Evolutionary conservation across 148 eudicot species (phyloP), one percentile per base, ranked within the genome.

Genomic region (Vaccinium corymbosum): DNA sequence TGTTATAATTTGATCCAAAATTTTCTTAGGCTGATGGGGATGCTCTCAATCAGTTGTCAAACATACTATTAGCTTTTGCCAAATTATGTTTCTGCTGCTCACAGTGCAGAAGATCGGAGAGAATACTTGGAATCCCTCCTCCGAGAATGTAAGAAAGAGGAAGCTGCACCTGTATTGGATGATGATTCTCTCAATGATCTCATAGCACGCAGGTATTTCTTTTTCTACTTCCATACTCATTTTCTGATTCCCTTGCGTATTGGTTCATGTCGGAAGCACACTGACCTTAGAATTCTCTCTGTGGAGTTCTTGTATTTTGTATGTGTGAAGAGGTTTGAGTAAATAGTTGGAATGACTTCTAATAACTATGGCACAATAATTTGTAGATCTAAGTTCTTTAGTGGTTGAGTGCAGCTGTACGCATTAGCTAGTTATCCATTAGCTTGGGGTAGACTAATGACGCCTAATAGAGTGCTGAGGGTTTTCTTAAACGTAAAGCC

Each of bases 81-180:
- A 64, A 59, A 46, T 78, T 57, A 79, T 42, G 48, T 80, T 64
- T 64, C 79, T 82, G 27, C 71, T 59, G 79, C 61, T 88, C 62
- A 82, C 90, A 97, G 99, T 92, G 99, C 99, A 9, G 98, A 95
- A 88, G 99, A 97, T 84, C 96, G 99, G 79, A 95, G 98, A 84
- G 99, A 95, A 80, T 97, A 97, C 91, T 87, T 97, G 90, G 99
- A 97, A 88, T 86, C 98, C 86, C 95, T 97, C 74, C 89, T 97
- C 83, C 88, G 99, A 79, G 99, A 95, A 87, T 88, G 93, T 86
- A 97, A 97, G 91, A 97, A 95, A 90, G 99, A 97, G 91, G 99
- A 94, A 87, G 98, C 90, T 85, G 95, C 98, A 66, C 96, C 99
- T 85, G 99, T 97, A 85, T 85, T 94, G 82, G 92, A 90, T 84